A percentile compares a stretch with the other conserved stretches of the same genome.
Evolutionary conservation across 2,329 filamentous ascomycete species (phyloP).

Genomic region (Cucurbitaria berberidis): DNA sequence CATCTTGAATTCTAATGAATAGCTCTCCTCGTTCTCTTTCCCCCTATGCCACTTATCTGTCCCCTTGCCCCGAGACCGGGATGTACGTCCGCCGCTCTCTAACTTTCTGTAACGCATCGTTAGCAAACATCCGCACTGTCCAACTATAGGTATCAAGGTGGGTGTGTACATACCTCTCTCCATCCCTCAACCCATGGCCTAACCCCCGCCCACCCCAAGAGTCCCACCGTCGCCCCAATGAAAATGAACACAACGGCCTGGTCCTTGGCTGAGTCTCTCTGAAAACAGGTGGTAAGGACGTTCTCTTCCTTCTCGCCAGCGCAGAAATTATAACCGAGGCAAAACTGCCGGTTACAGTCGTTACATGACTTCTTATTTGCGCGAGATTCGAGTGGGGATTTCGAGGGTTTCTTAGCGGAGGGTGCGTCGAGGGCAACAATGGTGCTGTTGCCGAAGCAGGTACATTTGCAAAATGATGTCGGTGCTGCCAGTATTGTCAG

Average conservation of each 20-base stretch:
- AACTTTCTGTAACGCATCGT: slow-evolving; percentile 45
- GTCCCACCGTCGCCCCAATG: slow-evolving; percentile 66
- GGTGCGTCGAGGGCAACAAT: slow-evolving; percentile 68
- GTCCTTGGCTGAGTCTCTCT: slow-evolving; percentile 71
- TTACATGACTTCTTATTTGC: slow-evolving; percentile 61
- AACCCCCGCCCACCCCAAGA: slow-evolving; percentile 65
- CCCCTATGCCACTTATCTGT: slow-evolving; percentile 23
- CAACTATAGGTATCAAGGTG: not conserved
- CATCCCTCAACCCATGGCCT: slow-evolving; percentile 66
- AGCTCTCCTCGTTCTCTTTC: not conserved
- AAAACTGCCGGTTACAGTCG: slow-evolving; percentile 72
- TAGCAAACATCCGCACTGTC: not conserved
- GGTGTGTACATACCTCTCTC: slow-evolving; percentile 54
- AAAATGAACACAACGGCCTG: slow-evolving; percentile 70
- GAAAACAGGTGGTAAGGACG: slow-evolving; percentile 70
- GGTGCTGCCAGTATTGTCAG: slow-evolving; percentile 50
- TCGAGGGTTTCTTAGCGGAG: slow-evolving; percentile 28
- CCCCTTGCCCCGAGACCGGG: slow-evolving; percentile 52
- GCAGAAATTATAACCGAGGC: slow-evolving; percentile 67
- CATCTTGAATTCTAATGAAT: not conserved
- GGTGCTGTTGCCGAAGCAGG: slow-evolving; percentile 70
- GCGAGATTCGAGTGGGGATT: slow-evolving; percentile 31
- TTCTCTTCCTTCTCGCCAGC: slow-evolving; percentile 67
- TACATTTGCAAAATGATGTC: slow-evolving; percentile 75
- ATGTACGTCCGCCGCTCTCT: slow-evolving; percentile 60